Evolutionary conservation across 345 rosid genomes (phyloP).

Genomic region (Hibiscus tridactylites): DNA sequence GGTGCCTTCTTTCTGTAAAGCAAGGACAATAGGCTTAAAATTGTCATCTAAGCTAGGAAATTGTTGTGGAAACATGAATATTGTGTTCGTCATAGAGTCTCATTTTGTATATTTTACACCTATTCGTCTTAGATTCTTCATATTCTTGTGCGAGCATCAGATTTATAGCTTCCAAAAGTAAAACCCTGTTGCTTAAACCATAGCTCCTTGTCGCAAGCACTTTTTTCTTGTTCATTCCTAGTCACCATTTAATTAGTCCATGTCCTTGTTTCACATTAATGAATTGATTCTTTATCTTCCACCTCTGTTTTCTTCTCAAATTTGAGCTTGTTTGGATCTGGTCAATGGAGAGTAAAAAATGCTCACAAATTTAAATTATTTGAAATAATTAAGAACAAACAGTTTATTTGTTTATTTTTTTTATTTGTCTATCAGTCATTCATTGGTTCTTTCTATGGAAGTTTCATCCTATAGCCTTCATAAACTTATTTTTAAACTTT

Average conservation of each 20-base stretch:
- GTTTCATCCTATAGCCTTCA: neutral
- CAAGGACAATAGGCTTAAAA: neutral
- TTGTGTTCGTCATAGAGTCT: neutral
- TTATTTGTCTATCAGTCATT: neutral
- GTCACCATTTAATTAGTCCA: neutral
- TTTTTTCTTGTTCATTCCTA: neutral
- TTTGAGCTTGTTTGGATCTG: neutral
- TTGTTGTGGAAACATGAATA: neutral
- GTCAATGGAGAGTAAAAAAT: neutral
- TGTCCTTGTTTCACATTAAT: neutral
- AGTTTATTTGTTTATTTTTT: neutral
- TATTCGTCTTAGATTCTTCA: neutral
- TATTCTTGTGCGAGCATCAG: neutral
- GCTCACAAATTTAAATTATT: neutral
- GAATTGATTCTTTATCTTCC: neutral
- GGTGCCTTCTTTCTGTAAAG: neutral
- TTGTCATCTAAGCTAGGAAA: neutral
- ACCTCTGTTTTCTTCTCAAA: neutral
- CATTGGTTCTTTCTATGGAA: neutral
- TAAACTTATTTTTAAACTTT: conserved; percentile 6
- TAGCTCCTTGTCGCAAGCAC: neutral
- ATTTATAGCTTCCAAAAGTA: neutral
- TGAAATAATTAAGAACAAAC: neutral
- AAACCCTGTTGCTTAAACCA: neutral
- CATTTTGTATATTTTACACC: neutral